phyloP scores from a whole-genome alignment of 2,329 filamentous ascomycete species.

The Coccinonectria pachysandricola region DNA sequence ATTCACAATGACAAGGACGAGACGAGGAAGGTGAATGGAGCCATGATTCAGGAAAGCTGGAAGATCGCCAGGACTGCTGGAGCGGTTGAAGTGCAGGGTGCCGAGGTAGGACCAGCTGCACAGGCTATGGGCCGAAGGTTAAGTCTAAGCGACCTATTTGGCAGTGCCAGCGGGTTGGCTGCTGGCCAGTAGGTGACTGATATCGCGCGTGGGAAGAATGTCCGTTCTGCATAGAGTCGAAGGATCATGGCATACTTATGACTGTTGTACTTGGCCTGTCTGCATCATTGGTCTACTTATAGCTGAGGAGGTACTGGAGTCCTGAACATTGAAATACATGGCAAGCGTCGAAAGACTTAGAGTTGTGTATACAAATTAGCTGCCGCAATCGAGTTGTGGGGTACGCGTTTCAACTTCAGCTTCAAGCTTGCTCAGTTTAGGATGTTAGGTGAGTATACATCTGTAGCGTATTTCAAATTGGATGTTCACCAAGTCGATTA shows the following conservation, averaged over 20 bases:
- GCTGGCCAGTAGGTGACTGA: constrained; percentile 9
- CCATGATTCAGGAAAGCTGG: constrained; percentile 35
- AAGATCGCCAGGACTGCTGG: constrained; percentile 24
- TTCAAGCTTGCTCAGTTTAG: too few species aligned
- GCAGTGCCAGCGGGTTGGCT: constrained; percentile 17
- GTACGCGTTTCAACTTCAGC: too few species aligned
- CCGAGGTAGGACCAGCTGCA: constrained; percentile 31
- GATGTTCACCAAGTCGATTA: constrained; percentile 13
- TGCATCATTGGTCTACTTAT: too few species aligned
- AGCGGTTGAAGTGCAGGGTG: constrained; percentile 17
- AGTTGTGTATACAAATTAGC: too few species aligned
- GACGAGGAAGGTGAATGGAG: constrained; percentile 31
- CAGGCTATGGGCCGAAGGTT: constrained; percentile 34
- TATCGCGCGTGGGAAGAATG: too few species aligned
- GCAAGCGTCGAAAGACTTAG: too few species aligned
- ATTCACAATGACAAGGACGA: constrained; percentile 41
- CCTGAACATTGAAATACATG: too few species aligned
- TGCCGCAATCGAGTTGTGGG: too few species aligned
- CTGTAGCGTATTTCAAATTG: constrained; percentile 19
- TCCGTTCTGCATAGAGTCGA: too few species aligned
- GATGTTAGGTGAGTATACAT: too few species aligned
- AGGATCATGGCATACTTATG: not conserved
- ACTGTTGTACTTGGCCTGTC: too few species aligned
- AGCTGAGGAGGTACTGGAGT: too few species aligned
- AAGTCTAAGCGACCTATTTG: constrained; percentile 36